A percentile compares a stretch with the other conserved stretches of the same genome.
Evolutionary conservation across 371 early-diverging fungal genomes (phyloP).

Genomic region (Quaeritorhiza haematococci): DNA sequence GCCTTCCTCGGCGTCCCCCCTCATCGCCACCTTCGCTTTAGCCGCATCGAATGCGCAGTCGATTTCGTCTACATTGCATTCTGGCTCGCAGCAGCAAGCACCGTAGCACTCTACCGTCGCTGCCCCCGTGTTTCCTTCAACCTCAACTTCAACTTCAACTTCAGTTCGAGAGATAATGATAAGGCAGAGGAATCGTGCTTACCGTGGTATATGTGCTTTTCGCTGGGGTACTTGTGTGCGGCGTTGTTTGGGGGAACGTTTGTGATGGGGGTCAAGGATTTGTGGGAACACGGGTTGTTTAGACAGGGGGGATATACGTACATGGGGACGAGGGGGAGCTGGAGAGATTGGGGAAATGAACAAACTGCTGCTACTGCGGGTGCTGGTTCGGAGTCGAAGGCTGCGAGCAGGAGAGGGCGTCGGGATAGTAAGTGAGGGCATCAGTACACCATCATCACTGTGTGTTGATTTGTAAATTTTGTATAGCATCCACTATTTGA

Average conservation of each 20-base stretch:
- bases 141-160: not conserved
- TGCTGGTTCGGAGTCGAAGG: too few species aligned
- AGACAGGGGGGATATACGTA: slow-evolving; percentile 9
- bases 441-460: too few species aligned
- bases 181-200: slow-evolving; percentile 7
- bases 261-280: slow-evolving; percentile 26
- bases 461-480: too few species aligned
- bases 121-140: slow-evolving; percentile 20
- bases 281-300: slow-evolving; percentile 14
- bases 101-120: slow-evolving; percentile 18
- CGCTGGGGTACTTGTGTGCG: slow-evolving; percentile 23
- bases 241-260: slow-evolving; percentile 20
- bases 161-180: not conserved
- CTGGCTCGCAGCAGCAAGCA: slow-evolving; percentile 31
- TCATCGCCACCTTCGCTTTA: slow-evolving; percentile 39
- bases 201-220: slow-evolving; percentile 28
- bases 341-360: slow-evolving; percentile 23
- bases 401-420: too few species aligned
- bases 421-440: too few species aligned
- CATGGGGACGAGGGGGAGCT: slow-evolving; percentile 29
- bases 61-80: slow-evolving; percentile 25
- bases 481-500: too few species aligned
- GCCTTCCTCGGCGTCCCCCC: slow-evolving; percentile 36
- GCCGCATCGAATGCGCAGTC: slow-evolving; percentile 34
- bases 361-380: too few species aligned